Conservation (phyloP, 306 rosid genomes). For the Cucumis sativus region Cucumber_9930_V3 NC_026657.2:1348501-1349000, state of each 20-base stretch:
- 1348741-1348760: conserved; percentile 11
- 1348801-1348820: conserved; percentile 10
- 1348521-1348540: conserved; percentile 9
- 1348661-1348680: conserved; percentile 13
- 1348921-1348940: conserved; percentile 12
- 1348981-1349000: conserved; percentile 9
- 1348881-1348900: conserved; percentile 9
- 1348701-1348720: conserved; percentile 9
- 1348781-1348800: conserved; percentile 12
- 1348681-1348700: conserved; percentile 8
- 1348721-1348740: conserved; percentile 14
- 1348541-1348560: conserved; percentile 5
- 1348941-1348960: background rate
- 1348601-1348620: background rate
- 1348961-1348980: conserved; percentile 8
- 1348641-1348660: conserved; percentile 15
- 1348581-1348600: background rate
- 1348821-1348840: conserved; percentile 20
- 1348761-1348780: conserved; percentile 10
- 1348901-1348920: conserved; percentile 15
- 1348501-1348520: conserved; percentile 9
- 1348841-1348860: conserved; percentile 4
- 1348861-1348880: conserved; percentile 7
- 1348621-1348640: conserved; percentile 13
- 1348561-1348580: background rate